Evolutionary conservation across 176 grass and related monocot genomes (phyloP).

Genomic region (Oryza coarctata): DNA sequence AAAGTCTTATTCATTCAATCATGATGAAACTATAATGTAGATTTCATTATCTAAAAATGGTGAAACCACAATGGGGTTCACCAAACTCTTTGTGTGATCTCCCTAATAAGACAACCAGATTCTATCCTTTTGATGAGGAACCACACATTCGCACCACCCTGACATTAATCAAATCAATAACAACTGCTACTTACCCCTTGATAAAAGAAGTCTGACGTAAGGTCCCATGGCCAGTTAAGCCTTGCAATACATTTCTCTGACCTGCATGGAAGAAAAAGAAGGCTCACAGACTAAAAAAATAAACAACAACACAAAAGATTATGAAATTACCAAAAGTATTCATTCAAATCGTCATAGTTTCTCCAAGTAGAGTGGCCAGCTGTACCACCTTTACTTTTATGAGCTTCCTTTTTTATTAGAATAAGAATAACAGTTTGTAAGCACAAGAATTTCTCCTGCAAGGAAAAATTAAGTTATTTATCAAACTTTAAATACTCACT

Average conservation of each 20-base stretch:
- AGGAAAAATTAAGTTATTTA: neutral
- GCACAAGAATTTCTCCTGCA: conserved; percentile 9
- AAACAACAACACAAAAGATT: conserved; percentile 24
- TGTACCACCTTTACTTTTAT: conserved; percentile 62
- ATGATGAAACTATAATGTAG: neutral
- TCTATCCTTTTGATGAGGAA: neutral
- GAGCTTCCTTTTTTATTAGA: conserved; percentile 53
- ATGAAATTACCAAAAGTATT: conserved; percentile 60
- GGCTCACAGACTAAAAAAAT: neutral
- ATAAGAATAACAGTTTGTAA: conserved; percentile 36
- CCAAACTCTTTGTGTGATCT: neutral
- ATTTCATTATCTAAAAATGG: neutral
- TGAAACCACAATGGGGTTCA: conserved; percentile 11
- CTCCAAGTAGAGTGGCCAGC: conserved; percentile 73
- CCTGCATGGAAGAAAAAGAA: conserved; percentile 38
- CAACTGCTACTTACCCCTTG: conserved; percentile 35
- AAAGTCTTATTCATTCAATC: neutral
- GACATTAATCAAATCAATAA: conserved; percentile 28
- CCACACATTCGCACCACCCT: neutral
- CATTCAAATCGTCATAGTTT: conserved; percentile 83
- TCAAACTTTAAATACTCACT: conserved; percentile 44
- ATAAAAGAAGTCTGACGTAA: conserved; percentile 47
- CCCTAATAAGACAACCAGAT: conserved; percentile 8
- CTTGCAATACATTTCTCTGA: conserved; percentile 59
- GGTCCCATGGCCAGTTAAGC: conserved; percentile 52